phyloP scores from a whole-genome alignment of 768 basidiomycete genomes.

The Dioszegia crocea region DNA sequence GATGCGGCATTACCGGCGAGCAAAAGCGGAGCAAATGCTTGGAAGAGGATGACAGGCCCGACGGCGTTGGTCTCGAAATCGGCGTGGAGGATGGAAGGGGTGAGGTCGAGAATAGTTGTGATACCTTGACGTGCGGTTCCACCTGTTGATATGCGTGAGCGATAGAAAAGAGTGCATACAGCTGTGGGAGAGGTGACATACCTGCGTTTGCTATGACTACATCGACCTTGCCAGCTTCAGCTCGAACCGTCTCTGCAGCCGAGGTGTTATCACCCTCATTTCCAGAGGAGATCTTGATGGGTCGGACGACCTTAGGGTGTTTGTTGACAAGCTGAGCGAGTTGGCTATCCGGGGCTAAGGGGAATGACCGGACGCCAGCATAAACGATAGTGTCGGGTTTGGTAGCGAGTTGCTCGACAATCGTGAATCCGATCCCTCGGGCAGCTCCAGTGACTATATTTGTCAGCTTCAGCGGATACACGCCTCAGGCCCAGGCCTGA shows the following conservation, averaged over 20 bases:
- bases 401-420: background rate
- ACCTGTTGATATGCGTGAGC: too few species aligned
- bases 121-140: background rate
- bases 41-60: constrained; percentile 14
- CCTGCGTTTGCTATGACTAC: constrained; percentile 37
- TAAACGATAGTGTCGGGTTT: background rate
- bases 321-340: background rate
- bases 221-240: constrained; percentile 18
- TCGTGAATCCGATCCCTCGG: background rate
- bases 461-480: too few species aligned
- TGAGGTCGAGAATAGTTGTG: background rate
- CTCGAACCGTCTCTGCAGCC: background rate
- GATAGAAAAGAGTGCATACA: background rate
- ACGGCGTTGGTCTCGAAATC: constrained; percentile 13
- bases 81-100: background rate
- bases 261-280: background rate
- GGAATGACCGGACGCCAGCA: background rate
- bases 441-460: background rate
- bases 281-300: background rate
- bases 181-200: constrained; percentile 5
- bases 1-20: too few species aligned
- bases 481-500: too few species aligned
- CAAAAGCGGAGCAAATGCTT: constrained; percentile 10
- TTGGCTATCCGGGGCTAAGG: background rate
- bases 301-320: background rate